phyloP scores from a whole-genome alignment of 1,139 yeast genomes.

The Geotrichum bryndzae region DNA sequence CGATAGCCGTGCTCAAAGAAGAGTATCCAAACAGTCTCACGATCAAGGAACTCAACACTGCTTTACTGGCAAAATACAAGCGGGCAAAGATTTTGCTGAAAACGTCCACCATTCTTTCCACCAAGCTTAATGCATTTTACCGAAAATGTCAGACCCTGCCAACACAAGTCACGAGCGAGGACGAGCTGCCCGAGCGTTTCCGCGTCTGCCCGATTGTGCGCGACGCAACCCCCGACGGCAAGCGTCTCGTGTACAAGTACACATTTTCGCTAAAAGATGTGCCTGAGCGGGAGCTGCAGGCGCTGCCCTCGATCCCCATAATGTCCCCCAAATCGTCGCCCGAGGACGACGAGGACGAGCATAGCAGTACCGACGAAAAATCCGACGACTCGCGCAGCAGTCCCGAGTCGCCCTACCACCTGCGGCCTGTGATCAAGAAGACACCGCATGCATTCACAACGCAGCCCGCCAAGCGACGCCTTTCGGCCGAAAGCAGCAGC shows the following conservation, averaged over 20 bases:
- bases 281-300: constrained; percentile 1
- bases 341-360: neutral
- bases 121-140: constrained; percentile 33
- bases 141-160: constrained; percentile 27
- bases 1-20: constrained; percentile 23
- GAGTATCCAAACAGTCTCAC: constrained; percentile 29
- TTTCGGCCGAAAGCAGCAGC: neutral
- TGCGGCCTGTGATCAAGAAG: constrained; percentile 25
- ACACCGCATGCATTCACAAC: constrained; percentile 27
- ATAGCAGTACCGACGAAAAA: constrained; percentile 6
- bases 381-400: constrained; percentile 9
- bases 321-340: constrained; percentile 17
- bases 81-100: constrained; percentile 22
- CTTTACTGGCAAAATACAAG: constrained; percentile 21
- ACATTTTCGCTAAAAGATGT: neutral
- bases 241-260: constrained; percentile 10
- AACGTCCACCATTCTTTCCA: constrained; percentile 32
- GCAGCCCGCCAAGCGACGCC: constrained; percentile 21
- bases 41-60: constrained; percentile 30
- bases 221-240: constrained; percentile 1
- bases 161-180: constrained; percentile 16
- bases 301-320: constrained; percentile 6
- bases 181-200: constrained; percentile 1
- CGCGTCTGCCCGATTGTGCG: constrained; percentile 20
- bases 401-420: constrained; percentile 23